These are phyloP conservation scores for Aureobasidium sp. DNA, from an alignment of 2,329 filamentous ascomycete species.

Conservation along the genomic window DNA sequence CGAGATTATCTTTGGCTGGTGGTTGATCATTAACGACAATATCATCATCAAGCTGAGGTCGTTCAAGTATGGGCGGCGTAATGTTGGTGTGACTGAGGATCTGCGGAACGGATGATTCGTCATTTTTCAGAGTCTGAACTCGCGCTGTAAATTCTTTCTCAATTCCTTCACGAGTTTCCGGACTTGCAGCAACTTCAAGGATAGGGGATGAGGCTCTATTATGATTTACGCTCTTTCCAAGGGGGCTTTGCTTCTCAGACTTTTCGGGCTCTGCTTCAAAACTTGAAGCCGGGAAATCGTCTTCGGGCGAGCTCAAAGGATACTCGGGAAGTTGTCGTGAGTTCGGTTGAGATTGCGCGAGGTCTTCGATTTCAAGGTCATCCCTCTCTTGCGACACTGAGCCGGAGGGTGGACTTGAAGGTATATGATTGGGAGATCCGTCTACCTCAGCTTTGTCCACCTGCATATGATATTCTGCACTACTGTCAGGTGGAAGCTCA, in stretches of 20 bases:
- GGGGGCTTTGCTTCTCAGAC: background rate
- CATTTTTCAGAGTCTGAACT: background rate
- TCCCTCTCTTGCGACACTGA: background rate
- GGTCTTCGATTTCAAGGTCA: background rate
- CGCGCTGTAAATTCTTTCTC: background rate
- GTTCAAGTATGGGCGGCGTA: background rate
- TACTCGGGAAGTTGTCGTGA: slow-evolving; percentile 8
- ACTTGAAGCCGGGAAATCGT: background rate
- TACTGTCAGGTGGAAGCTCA: slow-evolving; percentile 7
- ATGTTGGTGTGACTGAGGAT: background rate
- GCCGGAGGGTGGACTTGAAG: background rate
- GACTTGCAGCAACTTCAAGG: background rate
- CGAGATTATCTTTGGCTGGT: background rate
- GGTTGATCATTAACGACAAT: background rate
- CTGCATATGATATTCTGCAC: background rate
- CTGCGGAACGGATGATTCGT: too few relatives aligned
- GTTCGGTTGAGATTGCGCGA: background rate
- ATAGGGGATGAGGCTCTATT: background rate
- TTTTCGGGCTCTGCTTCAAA: background rate
- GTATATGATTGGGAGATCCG: background rate
- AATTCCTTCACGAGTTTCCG: background rate
- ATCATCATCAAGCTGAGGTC: background rate
- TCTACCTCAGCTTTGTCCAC: background rate
- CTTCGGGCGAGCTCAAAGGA: background rate
- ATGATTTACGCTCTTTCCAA: background rate